Percentiles rank a stretch among this genome's conserved stretches.
These are phyloP conservation scores for Euphorbia celastroides DNA, from an alignment of 441 rosid species.

Conservation along the genomic window DNA sequence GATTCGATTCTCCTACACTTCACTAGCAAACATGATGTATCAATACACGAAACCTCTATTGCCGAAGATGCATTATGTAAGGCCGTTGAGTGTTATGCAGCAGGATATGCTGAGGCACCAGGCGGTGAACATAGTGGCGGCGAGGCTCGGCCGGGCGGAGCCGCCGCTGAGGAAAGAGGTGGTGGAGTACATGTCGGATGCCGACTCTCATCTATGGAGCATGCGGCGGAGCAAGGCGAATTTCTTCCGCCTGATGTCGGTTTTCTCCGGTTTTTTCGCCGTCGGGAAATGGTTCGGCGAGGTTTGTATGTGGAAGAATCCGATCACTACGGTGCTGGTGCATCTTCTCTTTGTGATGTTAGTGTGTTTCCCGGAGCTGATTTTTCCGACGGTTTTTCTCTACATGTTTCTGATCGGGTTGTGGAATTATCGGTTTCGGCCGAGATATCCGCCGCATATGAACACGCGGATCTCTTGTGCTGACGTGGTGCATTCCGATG, in stretches of 20 bases:
- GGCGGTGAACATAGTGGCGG: slow-evolving; percentile 77
- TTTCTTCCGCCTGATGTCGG: slow-evolving; percentile 62
- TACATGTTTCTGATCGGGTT: slow-evolving; percentile 70
- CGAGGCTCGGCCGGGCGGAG: slow-evolving; percentile 75
- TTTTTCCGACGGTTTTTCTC: slow-evolving; percentile 66
- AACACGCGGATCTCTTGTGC: slow-evolving; percentile 66
- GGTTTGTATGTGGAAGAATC: slow-evolving; percentile 79
- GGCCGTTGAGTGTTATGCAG: slow-evolving; percentile 65
- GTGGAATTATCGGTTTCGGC: slow-evolving; percentile 72
- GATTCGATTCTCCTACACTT: slow-evolving; percentile 70
- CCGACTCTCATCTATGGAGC: slow-evolving; percentile 88
- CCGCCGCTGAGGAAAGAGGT: slow-evolving; percentile 88
- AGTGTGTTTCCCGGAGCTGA: slow-evolving; percentile 68
- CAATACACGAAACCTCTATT: slow-evolving; percentile 63
- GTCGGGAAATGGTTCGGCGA: slow-evolving; percentile 71
- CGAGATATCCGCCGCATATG: slow-evolving; percentile 85
- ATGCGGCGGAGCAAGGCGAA: slow-evolving; percentile 95
- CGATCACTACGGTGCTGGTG: slow-evolving; percentile 47
- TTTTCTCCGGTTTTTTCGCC: slow-evolving; percentile 56
- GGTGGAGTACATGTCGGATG: slow-evolving; percentile 80
- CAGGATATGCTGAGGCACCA: slow-evolving; percentile 76
- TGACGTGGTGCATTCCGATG: slow-evolving; percentile 62
- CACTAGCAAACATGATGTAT: slow-evolving; percentile 45
- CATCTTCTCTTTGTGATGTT: slow-evolving; percentile 61
- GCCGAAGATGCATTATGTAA: slow-evolving; percentile 84